Conservation (phyloP, 1,139 yeast species). For the Saccharomyces uvarum region DNA sequence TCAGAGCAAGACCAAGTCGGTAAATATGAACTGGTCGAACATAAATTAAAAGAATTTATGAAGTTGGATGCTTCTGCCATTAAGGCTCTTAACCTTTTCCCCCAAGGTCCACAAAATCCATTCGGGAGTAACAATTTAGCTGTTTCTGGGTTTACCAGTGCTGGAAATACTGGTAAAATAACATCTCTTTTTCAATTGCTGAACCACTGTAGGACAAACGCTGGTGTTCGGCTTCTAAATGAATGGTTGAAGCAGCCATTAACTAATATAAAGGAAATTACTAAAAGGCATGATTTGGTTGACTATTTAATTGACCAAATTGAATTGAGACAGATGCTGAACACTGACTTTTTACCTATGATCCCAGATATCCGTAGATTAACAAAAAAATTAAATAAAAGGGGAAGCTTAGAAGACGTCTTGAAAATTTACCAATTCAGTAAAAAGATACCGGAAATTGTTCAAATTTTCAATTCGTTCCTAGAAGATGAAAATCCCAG, state of each 20-base stretch:
- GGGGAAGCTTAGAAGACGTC: slow-evolving; percentile 71
- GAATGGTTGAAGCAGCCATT: slow-evolving; percentile 97
- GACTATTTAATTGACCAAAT: slow-evolving; percentile 64
- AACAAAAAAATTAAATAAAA: slow-evolving; percentile 53
- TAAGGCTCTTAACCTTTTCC: slow-evolving; percentile 79
- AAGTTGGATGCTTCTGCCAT: slow-evolving; percentile 85
- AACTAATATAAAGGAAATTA: slow-evolving; percentile 52
- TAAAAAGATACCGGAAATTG: slow-evolving; percentile 58
- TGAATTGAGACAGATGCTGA: slow-evolving; percentile 54
- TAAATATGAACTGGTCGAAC: slow-evolving; percentile 48
- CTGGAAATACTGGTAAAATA: slow-evolving; percentile 39
- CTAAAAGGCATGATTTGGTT: slow-evolving; percentile 65
- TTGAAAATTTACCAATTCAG: slow-evolving; percentile 82
- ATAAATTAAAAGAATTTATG: slow-evolving; percentile 72
- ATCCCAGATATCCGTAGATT: slow-evolving; percentile 81
- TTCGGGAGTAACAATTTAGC: slow-evolving; percentile 15
- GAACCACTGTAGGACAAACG: slow-evolving; percentile 78
- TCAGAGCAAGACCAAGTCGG: slow-evolving; percentile 49
- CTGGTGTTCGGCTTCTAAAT: slow-evolving; percentile 76
- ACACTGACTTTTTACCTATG: slow-evolving; percentile 57
- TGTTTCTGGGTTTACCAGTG: slow-evolving; percentile 28
- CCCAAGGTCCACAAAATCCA: slow-evolving; percentile 33
- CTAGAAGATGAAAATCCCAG: slow-evolving; percentile 31
- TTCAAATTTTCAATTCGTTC: slow-evolving; percentile 42
- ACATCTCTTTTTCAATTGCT: slow-evolving; percentile 73